A percentile compares a stretch with the other conserved stretches of the same genome.
Evolutionary conservation across 208 protist species (phyloP).

Genomic region (Leishmania turanica): DNA sequence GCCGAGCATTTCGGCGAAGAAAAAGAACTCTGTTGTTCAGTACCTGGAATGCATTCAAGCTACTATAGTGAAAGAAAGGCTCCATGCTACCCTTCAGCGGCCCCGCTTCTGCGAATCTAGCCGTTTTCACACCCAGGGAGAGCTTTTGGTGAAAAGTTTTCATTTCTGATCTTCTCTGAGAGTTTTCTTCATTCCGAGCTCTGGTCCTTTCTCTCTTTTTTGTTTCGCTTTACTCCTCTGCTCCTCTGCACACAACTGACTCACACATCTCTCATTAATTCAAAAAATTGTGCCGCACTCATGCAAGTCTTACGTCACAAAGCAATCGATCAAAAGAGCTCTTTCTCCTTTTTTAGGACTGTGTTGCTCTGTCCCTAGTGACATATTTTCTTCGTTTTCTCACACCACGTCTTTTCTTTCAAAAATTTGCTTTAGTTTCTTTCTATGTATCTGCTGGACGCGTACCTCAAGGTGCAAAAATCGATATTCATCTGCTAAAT

Average conservation of each 20-base stretch:
- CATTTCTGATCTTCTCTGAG: background rate
- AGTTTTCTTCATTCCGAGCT: background rate
- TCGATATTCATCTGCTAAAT: background rate
- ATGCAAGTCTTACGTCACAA: background rate
- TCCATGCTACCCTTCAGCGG: background rate
- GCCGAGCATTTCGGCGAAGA: background rate
- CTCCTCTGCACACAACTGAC: background rate
- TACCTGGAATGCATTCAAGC: background rate
- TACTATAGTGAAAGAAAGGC: background rate
- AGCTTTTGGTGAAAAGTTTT: background rate
- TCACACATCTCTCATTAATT: background rate
- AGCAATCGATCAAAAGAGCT: background rate
- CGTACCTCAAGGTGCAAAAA: background rate
- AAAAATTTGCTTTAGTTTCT: background rate
- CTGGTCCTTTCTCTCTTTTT: slow-evolving; percentile 1
- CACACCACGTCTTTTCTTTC: background rate
- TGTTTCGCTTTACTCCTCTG: background rate
- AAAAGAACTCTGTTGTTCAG: background rate
- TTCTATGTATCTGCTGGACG: background rate
- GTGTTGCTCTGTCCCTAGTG: background rate
- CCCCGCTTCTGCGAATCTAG: background rate
- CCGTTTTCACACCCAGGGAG: background rate
- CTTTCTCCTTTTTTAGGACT: background rate
- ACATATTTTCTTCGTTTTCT: background rate
- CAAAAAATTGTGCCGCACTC: background rate